Percentiles rank a stretch among this genome's conserved stretches.
These are phyloP conservation scores for Fusarium sublunatum DNA, from an alignment of 2,329 filamentous ascomycete genomes.

Conservation along the genomic window DNA sequence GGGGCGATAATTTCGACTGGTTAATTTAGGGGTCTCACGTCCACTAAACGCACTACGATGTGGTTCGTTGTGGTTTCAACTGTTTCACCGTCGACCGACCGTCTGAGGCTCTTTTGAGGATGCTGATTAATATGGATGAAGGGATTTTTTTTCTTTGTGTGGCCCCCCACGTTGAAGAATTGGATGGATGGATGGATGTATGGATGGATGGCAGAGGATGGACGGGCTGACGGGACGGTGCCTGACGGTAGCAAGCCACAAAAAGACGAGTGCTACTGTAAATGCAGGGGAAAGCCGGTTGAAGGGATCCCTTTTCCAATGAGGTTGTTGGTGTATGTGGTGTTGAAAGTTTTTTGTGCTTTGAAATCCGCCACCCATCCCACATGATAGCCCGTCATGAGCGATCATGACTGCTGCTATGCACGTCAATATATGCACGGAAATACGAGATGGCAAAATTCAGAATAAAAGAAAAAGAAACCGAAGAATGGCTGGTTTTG, in stretches of 20 bases:
- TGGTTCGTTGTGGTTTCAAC: slow-evolving; percentile 24
- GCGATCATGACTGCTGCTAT: slow-evolving; percentile 11
- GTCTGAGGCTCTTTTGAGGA: slow-evolving; percentile 27
- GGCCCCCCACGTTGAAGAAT: slow-evolving; percentile 25
- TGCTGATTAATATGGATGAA: background rate
- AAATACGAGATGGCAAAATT: slow-evolving; percentile 30
- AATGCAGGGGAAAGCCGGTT: slow-evolving; percentile 33
- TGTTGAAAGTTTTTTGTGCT: slow-evolving; percentile 4
- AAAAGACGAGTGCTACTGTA: background rate
- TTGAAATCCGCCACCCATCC: slow-evolving; percentile 10
- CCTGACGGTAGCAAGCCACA: slow-evolving; percentile 30
- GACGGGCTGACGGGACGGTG: slow-evolving; percentile 22
- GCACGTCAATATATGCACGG: slow-evolving; percentile 3
- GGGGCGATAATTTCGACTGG: slow-evolving; percentile 12
- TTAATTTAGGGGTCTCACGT: slow-evolving; percentile 13
- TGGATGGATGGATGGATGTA: no score
- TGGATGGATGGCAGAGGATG: slow-evolving; percentile 6
- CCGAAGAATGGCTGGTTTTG: slow-evolving; percentile 14
- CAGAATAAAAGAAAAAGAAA: slow-evolving; percentile 11
- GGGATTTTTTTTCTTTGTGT: slow-evolving; percentile 4
- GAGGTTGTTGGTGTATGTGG: no score
- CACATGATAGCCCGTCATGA: slow-evolving; percentile 11
- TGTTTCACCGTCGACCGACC: background rate
- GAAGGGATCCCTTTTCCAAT: no score
- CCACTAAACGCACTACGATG: background rate